These are phyloP conservation scores for Orbilia ellipsospora DNA, from an alignment of 2,329 filamentous ascomycete genomes.

Conservation along the genomic window DNA sequence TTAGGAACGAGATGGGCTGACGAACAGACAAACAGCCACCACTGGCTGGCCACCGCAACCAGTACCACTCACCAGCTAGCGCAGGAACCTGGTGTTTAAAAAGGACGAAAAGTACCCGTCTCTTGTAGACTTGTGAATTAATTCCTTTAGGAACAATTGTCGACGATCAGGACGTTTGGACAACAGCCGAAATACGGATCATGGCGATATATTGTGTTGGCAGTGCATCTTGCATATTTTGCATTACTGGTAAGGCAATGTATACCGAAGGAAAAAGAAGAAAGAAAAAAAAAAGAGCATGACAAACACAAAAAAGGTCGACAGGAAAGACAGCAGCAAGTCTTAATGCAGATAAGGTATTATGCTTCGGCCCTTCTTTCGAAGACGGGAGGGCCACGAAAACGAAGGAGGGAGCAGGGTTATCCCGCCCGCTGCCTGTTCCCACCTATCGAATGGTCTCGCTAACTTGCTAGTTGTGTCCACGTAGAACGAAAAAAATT, in stretches of 20 bases:
- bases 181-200: slow-evolving; percentile 42
- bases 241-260: no score
- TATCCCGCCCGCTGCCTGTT: slow-evolving; percentile 54
- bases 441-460: slow-evolving; percentile 53
- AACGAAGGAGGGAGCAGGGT: slow-evolving; percentile 53
- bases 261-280: neutral
- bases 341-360: slow-evolving; percentile 54
- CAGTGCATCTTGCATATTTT: slow-evolving; percentile 42
- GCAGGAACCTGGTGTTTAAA: slow-evolving; percentile 21
- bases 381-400: slow-evolving; percentile 54
- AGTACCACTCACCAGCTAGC: slow-evolving; percentile 15
- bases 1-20: slow-evolving; percentile 23
- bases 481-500: slow-evolving; percentile 32
- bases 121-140: neutral
- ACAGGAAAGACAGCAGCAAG: neutral
- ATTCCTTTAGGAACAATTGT: slow-evolving; percentile 14
- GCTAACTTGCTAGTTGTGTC: slow-evolving; percentile 56
- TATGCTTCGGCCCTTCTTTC: slow-evolving; percentile 50
- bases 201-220: slow-evolving; percentile 42
- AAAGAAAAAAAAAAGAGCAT: slow-evolving; percentile 14
- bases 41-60: slow-evolving; percentile 10
- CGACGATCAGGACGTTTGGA: slow-evolving; percentile 33
- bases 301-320: slow-evolving; percentile 11
- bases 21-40: slow-evolving; percentile 21
- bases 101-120: slow-evolving; percentile 27